Conservation (phyloP, 2,329 filamentous ascomycete genomes). For the Pseudopyrenochaeta lycopersici region DNA sequence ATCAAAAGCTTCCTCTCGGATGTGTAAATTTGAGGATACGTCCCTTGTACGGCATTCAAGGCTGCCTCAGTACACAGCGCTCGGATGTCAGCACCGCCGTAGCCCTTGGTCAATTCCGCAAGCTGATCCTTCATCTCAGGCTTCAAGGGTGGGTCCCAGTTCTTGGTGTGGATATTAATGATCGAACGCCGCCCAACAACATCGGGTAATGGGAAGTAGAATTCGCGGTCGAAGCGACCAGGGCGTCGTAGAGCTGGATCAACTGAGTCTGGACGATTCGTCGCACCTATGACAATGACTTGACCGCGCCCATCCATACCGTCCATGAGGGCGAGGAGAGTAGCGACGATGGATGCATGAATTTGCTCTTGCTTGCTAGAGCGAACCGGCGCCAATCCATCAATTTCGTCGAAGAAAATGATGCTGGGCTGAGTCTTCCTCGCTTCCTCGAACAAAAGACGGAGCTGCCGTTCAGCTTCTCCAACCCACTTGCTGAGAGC, state of each 20-base stretch:
- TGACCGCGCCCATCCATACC: conserved; percentile 68
- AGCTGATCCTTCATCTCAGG: conserved; percentile 82
- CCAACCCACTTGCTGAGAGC: conserved; percentile 98
- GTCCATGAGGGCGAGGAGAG: conserved; percentile 61
- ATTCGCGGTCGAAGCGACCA: conserved; percentile 95
- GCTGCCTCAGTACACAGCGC: conserved; percentile 96
- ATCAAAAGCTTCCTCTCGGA: conserved; percentile 91
- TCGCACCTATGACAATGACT: conserved; percentile 98
- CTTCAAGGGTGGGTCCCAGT: conserved; percentile 83
- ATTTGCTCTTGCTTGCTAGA: conserved; percentile 99
- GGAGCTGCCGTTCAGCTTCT: conserved; percentile 93
- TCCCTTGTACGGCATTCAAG: conserved; percentile 92
- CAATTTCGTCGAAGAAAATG: conserved; percentile 99
- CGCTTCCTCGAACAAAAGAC: conserved; percentile 93
- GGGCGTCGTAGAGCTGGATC: conserved; percentile 94
- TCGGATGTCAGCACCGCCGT: conserved; percentile 92
- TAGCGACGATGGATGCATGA: conserved; percentile 83
- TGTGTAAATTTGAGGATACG: conserved; percentile 94
- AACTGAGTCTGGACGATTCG: conserved; percentile 94
- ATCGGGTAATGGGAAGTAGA: conserved; percentile 95
- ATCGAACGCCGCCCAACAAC: conserved; percentile 82
- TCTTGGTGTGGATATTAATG: conserved; percentile 92
- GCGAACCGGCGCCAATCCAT: conserved; percentile 92
- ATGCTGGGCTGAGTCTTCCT: conserved; percentile 96
- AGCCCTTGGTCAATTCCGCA: conserved; percentile 90